Evolutionary conservation across 345 rosid species (phyloP).

Genomic region (Clarkia xantiana): DNA sequence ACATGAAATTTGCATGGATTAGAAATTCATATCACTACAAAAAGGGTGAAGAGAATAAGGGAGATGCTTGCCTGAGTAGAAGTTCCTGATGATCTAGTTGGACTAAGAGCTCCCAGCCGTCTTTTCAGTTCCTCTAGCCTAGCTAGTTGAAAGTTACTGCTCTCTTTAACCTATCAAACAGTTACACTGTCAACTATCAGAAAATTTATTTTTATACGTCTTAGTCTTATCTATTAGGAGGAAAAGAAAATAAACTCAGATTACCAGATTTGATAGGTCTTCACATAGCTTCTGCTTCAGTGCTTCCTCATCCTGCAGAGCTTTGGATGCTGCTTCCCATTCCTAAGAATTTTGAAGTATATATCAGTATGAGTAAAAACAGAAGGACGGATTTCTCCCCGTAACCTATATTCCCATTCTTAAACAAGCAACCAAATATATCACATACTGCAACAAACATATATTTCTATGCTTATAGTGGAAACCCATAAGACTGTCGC

Average conservation of each 20-base stretch:
- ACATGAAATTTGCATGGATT: too few species aligned
- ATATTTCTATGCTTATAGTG: too few species aligned
- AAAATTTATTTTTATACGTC: not conserved
- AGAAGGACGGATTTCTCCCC: not conserved
- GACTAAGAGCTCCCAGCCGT: constrained; percentile 70
- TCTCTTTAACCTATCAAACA: constrained; percentile 60
- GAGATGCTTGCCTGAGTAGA: constrained; percentile 29
- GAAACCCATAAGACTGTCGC: too few species aligned
- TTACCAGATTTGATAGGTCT: constrained; percentile 68
- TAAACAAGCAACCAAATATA: too few species aligned
- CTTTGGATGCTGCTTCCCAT: constrained; percentile 58
- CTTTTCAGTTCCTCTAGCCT: constrained; percentile 85
- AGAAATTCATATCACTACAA: too few species aligned
- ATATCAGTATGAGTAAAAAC: not conserved
- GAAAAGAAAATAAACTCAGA: too few species aligned
- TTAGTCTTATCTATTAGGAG: not conserved
- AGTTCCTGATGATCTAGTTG: constrained; percentile 35
- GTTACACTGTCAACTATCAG: constrained; percentile 3
- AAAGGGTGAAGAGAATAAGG: too few species aligned
- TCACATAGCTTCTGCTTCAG: constrained; percentile 66
- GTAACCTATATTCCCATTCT: too few species aligned
- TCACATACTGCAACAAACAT: too few species aligned
- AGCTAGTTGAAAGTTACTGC: constrained; percentile 61
- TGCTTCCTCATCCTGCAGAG: constrained; percentile 64
- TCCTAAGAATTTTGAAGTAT: constrained; percentile 15